Evolutionary conservation across 2,329 filamentous ascomycete species (phyloP).

Genomic region (Exophiala spinifera): DNA sequence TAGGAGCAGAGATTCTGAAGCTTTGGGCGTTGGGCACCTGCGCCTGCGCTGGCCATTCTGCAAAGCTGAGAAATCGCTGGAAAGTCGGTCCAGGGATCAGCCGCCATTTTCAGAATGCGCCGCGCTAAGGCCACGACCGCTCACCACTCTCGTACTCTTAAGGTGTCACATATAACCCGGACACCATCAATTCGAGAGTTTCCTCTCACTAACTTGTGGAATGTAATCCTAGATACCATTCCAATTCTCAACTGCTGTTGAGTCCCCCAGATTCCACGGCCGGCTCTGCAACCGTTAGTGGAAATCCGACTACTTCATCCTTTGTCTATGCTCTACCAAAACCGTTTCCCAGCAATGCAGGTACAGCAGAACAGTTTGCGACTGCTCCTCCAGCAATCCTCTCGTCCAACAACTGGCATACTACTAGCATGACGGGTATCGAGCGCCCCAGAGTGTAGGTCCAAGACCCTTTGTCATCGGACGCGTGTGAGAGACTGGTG

Average conservation of each 20-base stretch:
- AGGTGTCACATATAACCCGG: constrained; percentile 17
- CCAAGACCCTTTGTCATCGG: neutral
- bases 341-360: constrained; percentile 34
- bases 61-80: neutral
- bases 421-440: constrained; percentile 19
- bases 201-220: constrained; percentile 18
- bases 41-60: constrained; percentile 12
- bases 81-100: constrained; percentile 11
- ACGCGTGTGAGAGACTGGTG: constrained; percentile 6
- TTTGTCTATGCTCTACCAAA: constrained; percentile 43
- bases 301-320: constrained; percentile 51
- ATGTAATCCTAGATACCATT: constrained; percentile 22
- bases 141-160: constrained; percentile 25
- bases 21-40: constrained; percentile 20
- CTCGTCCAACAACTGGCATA: constrained; percentile 27
- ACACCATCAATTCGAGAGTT: constrained; percentile 4
- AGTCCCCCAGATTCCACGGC: constrained; percentile 53
- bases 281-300: constrained; percentile 53
- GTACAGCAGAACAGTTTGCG: constrained; percentile 22
- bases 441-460: constrained; percentile 40
- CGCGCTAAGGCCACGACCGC: constrained; percentile 22
- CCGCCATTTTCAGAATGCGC: constrained; percentile 21
- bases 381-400: constrained; percentile 25
- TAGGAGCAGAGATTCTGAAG: constrained; percentile 3
- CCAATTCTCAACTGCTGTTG: constrained; percentile 46